Evolutionary conservation across 1,139 yeast genomes (phyloP).

Genomic region (Candida sp.): DNA sequence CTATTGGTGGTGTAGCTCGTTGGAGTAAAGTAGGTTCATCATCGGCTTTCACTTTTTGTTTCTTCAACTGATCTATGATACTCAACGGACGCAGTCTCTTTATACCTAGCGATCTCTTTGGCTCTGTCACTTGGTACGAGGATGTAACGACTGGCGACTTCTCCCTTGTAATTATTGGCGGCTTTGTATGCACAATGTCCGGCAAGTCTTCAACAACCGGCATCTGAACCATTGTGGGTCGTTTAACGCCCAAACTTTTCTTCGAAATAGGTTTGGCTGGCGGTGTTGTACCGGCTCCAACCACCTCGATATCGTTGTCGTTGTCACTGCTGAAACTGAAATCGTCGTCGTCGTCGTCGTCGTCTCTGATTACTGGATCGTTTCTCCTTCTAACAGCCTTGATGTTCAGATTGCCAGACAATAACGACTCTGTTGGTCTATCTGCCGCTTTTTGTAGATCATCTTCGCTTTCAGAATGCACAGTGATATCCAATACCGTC

Average conservation of each 20-base stretch:
- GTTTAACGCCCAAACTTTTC: constrained; percentile 6
- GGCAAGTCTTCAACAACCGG: background rate
- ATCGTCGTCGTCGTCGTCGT: constrained; percentile 7
- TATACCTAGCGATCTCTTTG: constrained; percentile 20
- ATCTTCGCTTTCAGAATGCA: constrained; percentile 2
- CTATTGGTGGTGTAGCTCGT: background rate
- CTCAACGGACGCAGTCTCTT: constrained; percentile 15
- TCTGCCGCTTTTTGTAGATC: background rate
- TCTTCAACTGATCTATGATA: constrained; percentile 19
- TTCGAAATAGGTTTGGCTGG: constrained; percentile 1
- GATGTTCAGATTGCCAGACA: background rate
- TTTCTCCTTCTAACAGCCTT: background rate
- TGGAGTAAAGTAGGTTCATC: no score
- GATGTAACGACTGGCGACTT: background rate
- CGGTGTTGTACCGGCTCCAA: background rate
- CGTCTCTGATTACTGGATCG: background rate
- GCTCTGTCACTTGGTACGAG: background rate
- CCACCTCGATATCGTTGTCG: background rate
- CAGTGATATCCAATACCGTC: background rate
- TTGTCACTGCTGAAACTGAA: constrained; percentile 2
- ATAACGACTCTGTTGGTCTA: background rate
- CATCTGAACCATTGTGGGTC: background rate
- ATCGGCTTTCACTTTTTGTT: constrained; percentile 3
- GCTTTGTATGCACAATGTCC: background rate
- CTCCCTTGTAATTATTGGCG: background rate